phyloP scores from a whole-genome alignment of 768 basidiomycete genomes.

The Russula emetica region DNA sequence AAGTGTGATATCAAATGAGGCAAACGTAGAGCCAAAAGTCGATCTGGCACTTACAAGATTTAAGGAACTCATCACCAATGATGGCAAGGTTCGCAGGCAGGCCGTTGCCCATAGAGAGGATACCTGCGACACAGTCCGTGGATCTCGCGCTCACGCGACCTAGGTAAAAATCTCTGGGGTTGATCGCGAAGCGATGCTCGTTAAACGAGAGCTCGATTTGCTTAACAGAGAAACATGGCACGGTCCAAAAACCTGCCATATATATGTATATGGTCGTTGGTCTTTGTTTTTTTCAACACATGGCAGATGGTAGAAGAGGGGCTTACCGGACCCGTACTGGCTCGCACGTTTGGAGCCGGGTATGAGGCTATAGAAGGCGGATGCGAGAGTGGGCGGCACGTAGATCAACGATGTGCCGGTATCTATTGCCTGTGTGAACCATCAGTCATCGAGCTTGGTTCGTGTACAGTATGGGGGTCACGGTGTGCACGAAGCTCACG shows the following conservation, averaged over 20 bases:
- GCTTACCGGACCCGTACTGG: slow-evolving; percentile 43
- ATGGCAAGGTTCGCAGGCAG: slow-evolving; percentile 54
- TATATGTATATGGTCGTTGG: not conserved
- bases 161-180: slow-evolving; percentile 52
- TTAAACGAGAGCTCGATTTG: slow-evolving; percentile 45
- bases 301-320: not conserved
- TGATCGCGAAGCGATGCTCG: slow-evolving; percentile 40
- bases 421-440: slow-evolving; percentile 52
- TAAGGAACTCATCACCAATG: slow-evolving; percentile 61
- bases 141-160: slow-evolving; percentile 39
- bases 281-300: not conserved
- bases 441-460: too few relatives aligned
- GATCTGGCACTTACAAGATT: slow-evolving; percentile 50
- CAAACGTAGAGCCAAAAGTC: not conserved
- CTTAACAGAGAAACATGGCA: slow-evolving; percentile 44
- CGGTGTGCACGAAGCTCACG: too few relatives aligned
- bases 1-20: not conserved
- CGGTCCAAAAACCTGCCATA: slow-evolving; percentile 48
- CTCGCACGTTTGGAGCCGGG: slow-evolving; percentile 43
- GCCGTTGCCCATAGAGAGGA: slow-evolving; percentile 44
- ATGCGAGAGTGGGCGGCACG: slow-evolving; percentile 43
- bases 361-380: slow-evolving; percentile 49
- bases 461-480: too few relatives aligned
- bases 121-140: slow-evolving; percentile 53
- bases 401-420: slow-evolving; percentile 67